Evolutionary conservation across 2,329 filamentous ascomycete species (phyloP).

Genomic region (Colletotrichum tropicicola): DNA sequence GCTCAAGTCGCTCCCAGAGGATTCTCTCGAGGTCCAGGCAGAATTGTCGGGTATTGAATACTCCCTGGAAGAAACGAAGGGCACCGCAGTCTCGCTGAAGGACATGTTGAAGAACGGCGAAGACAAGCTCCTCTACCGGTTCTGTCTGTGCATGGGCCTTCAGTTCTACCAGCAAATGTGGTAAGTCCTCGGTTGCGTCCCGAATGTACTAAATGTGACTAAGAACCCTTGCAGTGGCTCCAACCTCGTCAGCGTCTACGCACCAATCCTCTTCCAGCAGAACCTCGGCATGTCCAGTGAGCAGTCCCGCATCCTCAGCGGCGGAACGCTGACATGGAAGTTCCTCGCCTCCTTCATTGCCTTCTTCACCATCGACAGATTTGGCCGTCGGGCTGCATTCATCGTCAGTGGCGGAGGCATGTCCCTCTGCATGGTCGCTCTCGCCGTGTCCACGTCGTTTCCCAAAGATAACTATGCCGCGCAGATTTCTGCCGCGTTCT

Average conservation of each 20-base stretch:
- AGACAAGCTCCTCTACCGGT: constrained; percentile 58
- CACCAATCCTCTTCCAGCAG: constrained; percentile 47
- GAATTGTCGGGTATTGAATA: constrained; percentile 58
- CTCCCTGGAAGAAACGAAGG: constrained; percentile 52
- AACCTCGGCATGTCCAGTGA: constrained; percentile 49
- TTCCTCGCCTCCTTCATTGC: constrained; percentile 60
- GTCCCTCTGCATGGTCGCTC: constrained; percentile 61
- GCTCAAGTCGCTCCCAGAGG: constrained; percentile 46
- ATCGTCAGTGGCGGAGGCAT: constrained; percentile 61
- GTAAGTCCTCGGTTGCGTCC: not conserved
- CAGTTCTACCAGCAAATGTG: constrained; percentile 41
- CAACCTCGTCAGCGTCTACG: constrained; percentile 58
- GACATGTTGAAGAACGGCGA: constrained; percentile 58
- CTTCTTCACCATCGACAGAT: constrained; percentile 59
- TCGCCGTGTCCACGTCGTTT: constrained; percentile 61
- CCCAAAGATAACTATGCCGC: constrained; percentile 53
- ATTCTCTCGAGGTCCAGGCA: constrained; percentile 46
- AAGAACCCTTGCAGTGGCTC: constrained; percentile 44
- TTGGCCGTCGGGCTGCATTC: constrained; percentile 59
- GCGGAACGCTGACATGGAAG: constrained; percentile 63
- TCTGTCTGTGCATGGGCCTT: constrained; percentile 40
- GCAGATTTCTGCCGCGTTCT: constrained; percentile 60
- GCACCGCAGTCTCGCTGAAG: constrained; percentile 43
- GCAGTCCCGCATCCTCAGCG: constrained; percentile 50
- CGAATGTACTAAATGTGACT: no score